Conservation (phyloP, 106 monocot genomes). For the Vanilla planifolia region DNA sequence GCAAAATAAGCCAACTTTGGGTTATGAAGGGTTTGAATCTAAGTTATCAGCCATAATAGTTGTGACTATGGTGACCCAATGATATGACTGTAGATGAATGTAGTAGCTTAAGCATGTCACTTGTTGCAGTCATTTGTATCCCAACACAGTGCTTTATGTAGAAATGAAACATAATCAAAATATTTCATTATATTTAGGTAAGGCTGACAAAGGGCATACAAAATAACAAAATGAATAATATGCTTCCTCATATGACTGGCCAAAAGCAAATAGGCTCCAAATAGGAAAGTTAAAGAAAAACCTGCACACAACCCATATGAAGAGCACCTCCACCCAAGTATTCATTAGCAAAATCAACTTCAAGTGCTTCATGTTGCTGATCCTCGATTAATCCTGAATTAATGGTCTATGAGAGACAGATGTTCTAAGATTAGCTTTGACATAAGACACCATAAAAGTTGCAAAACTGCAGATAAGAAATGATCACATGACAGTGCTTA, state of each 20-base stretch:
- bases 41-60: no score
- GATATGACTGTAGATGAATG: no score
- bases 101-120: no score
- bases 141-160: no score
- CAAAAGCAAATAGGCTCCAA: constrained; percentile 1
- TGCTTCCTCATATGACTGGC: neutral
- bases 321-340: constrained; percentile 97
- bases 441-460: neutral
- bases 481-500: neutral
- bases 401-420: constrained; percentile 40
- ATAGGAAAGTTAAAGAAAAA: constrained; percentile 41
- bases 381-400: constrained; percentile 83
- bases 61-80: no score
- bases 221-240: neutral
- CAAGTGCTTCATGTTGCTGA: constrained; percentile 72
- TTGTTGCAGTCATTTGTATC: no score
- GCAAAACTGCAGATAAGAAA: neutral
- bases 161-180: no score
- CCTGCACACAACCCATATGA: constrained; percentile 88
- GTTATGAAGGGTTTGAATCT: no score
- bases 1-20: no score
- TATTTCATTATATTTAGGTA: no score
- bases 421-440: neutral
- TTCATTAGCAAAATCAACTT: constrained; percentile 98
- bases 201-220: neutral